Percentiles rank a stretch among this genome's conserved stretches.
These are phyloP conservation scores for Lasiosphaeria ovina DNA, from an alignment of 495 filamentous ascomycete genomes.

Conservation along the genomic window DNA sequence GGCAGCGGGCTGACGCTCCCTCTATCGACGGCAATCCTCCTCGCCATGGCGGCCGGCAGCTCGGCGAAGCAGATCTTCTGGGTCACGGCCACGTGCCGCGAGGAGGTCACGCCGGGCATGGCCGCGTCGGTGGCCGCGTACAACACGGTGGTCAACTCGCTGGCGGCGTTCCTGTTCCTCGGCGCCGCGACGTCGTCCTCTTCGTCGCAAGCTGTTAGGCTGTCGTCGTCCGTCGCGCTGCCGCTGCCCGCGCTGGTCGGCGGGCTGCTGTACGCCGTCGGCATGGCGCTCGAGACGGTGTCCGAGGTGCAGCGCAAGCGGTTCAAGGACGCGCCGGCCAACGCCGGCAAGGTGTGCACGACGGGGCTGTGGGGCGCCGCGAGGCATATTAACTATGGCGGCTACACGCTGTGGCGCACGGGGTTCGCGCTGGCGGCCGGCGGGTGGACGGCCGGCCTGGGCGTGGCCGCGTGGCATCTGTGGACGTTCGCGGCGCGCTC, in stretches of 20 bases:
- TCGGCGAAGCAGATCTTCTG: slow-evolving; percentile 53
- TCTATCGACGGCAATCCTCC: slow-evolving; percentile 37
- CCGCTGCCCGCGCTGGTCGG: slow-evolving; percentile 43
- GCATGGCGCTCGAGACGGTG: slow-evolving; percentile 48
- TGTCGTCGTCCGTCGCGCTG: slow-evolving; percentile 1
- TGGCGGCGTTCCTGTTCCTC: slow-evolving; percentile 47
- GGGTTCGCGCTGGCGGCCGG: slow-evolving; percentile 49
- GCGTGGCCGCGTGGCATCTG: slow-evolving; percentile 40
- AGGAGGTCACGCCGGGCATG: slow-evolving; percentile 40
- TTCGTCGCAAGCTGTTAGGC: slow-evolving; percentile 2
- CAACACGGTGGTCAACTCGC: slow-evolving; percentile 49
- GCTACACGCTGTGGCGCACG: slow-evolving; percentile 55
- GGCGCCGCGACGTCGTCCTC: slow-evolving; percentile 39
- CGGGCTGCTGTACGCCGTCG: slow-evolving; percentile 40
- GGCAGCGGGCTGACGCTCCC: slow-evolving; percentile 18
- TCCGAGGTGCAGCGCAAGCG: slow-evolving; percentile 52
- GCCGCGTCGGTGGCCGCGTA: slow-evolving; percentile 38
- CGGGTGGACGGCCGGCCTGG: slow-evolving; percentile 43
- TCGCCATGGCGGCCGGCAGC: slow-evolving; percentile 49
- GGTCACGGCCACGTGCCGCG: slow-evolving; percentile 36
- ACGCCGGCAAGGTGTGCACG: slow-evolving; percentile 54
- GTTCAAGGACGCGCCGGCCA: slow-evolving; percentile 53
- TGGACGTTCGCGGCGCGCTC: slow-evolving; percentile 47
- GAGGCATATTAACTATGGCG: slow-evolving; percentile 61
- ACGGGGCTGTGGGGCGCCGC: slow-evolving; percentile 52